phyloP scores from a whole-genome alignment of 1,284 basidiomycete species.

The Marasmius tenuissimus region DNA sequence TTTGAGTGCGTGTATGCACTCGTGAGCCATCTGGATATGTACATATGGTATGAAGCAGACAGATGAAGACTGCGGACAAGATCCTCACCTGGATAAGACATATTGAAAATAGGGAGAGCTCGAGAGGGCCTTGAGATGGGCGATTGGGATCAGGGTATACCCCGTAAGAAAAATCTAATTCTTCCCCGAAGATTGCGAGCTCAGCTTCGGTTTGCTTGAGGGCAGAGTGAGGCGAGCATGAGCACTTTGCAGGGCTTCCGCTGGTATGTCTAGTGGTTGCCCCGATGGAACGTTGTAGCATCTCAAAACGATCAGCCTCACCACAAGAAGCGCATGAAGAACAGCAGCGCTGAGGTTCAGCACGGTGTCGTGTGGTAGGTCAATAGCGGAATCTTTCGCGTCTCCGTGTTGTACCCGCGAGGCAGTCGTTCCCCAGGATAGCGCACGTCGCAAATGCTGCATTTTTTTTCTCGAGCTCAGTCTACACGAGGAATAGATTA shows the following conservation, averaged over 20 bases:
- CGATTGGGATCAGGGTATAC: slow-evolving; percentile 22
- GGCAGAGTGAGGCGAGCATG: slow-evolving; percentile 29
- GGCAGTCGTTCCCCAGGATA: slow-evolving; percentile 44
- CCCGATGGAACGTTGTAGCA: slow-evolving; percentile 30
- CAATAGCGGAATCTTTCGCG: slow-evolving; percentile 16
- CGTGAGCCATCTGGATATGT: slow-evolving; percentile 43
- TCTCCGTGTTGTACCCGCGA: slow-evolving; percentile 16
- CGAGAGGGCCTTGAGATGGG: slow-evolving; percentile 31
- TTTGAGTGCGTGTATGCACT: slow-evolving; percentile 35
- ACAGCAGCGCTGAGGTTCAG: slow-evolving; percentile 35
- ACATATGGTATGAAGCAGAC: background rate
- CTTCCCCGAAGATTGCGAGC: slow-evolving; percentile 33
- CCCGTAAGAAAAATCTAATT: slow-evolving; percentile 28
- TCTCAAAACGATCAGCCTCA: slow-evolving; percentile 32
- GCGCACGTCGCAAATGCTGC: slow-evolving; percentile 46
- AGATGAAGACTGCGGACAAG: background rate
- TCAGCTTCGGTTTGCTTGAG: slow-evolving; percentile 31
- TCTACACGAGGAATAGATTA: no score
- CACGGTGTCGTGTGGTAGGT: slow-evolving; percentile 30
- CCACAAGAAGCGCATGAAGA: slow-evolving; percentile 32
- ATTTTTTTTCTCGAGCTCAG: slow-evolving; percentile 17
- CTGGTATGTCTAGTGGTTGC: slow-evolving; percentile 24
- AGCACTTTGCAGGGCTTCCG: slow-evolving; percentile 24
- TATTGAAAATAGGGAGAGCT: slow-evolving; percentile 41
- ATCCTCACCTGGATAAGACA: slow-evolving; percentile 43